phyloP scores from a whole-genome alignment of 2,329 filamentous ascomycete genomes.

The Fusarium nurragi region DNA sequence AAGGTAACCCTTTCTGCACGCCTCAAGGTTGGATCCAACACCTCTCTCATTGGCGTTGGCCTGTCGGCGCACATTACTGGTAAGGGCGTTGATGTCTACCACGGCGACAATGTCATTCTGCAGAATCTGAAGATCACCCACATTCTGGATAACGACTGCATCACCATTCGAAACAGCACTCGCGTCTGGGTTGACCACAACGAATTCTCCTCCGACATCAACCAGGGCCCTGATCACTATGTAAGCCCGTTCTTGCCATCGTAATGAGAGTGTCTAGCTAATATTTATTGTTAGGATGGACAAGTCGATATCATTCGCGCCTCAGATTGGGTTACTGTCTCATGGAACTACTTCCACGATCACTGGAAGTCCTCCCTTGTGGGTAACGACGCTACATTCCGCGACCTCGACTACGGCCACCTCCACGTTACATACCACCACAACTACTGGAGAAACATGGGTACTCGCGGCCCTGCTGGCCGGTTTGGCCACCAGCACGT shows the following conservation, averaged over 20 bases:
- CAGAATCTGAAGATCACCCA: slow-evolving; percentile 51
- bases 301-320: slow-evolving; percentile 57
- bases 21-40: slow-evolving; percentile 57
- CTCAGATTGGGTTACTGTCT: slow-evolving; percentile 57
- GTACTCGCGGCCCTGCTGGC: slow-evolving; percentile 58
- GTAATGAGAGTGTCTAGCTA: background rate
- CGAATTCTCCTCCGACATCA: slow-evolving; percentile 56
- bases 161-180: slow-evolving; percentile 56
- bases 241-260: slow-evolving; percentile 5
- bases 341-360: slow-evolving; percentile 61
- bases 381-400: slow-evolving; percentile 53
- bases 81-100: slow-evolving; percentile 49
- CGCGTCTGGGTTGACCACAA: slow-evolving; percentile 60
- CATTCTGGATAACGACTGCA: slow-evolving; percentile 54
- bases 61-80: slow-evolving; percentile 49
- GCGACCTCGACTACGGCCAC: slow-evolving; percentile 54
- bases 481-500: slow-evolving; percentile 61
- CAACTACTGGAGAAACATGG: slow-evolving; percentile 58
- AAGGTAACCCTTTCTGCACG: slow-evolving; percentile 49
- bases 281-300: slow-evolving; percentile 48
- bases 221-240: slow-evolving; percentile 52
- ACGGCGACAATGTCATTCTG: slow-evolving; percentile 53
- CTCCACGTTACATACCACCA: slow-evolving; percentile 61
- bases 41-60: slow-evolving; percentile 53
- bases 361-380: slow-evolving; percentile 59